Base-by-base conservation (phyloP, 768 basidiomycete genomes). In the Pholiota conissans region DNA sequence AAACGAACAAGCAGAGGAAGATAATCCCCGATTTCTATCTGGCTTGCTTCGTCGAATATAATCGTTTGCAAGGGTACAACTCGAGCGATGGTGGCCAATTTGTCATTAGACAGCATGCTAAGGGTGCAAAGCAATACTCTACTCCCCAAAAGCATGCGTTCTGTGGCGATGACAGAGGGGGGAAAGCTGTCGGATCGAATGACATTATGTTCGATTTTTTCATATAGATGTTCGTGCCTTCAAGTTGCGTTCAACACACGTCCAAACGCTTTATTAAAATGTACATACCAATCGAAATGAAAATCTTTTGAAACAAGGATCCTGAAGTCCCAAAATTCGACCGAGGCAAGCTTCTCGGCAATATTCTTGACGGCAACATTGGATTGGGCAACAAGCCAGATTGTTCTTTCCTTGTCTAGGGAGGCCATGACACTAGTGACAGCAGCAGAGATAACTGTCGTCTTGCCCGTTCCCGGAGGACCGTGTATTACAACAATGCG, bases 311-410 rank as follows among this genome's bases (percentile, higher is more conserved):
- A 85, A 16, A 91, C 86, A 1, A 91, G 65, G 0, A 91, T 69
- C 63, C 74, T 87, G 73, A 83, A 91, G 6, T 80, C 59, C 1
- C 65, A 37, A 48, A 86, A 77, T 4, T 69, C 71, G 59, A 79
- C 72, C 1, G 75, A 68, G 2, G 73, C 77, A 11, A 91, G 67
- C 63, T 88, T 90, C 64, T 89, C 88, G 16, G 89, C 89, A 61
- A 91, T 88, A 61, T 90, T 90, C 69, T 89, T 90, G 32, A 91
- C 88, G 29, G 89, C 90, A 52, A 91, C 82, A 68, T 91, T 91
- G 9, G 86, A 87, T 60, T 90, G 87, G 3, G 89, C 86, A 52
- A 86, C 71, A 8, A 91, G 76, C 84, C 86, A 91, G 9, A 89
- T 71, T 0, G 81, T 76, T 22, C 24, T 24, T 3, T 56, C 55